These are phyloP conservation scores for Phytophthora quininea DNA, from an alignment of 352 stramenopile genomes.

Conservation along the genomic window DNA sequence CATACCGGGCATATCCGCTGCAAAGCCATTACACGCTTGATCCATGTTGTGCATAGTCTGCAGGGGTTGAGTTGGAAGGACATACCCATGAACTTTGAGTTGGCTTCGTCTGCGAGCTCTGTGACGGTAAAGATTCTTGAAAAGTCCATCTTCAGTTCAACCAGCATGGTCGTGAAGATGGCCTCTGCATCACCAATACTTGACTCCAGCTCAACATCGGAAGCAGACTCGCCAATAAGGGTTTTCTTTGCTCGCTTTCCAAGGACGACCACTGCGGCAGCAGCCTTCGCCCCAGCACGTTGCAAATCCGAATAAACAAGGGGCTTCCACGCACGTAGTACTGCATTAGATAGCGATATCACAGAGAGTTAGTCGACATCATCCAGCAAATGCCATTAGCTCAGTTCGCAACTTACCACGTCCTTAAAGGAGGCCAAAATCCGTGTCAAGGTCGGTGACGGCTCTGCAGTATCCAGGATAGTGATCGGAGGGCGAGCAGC, in stretches of 20 bases:
- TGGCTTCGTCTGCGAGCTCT: constrained; percentile 80
- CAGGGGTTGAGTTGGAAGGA: constrained; percentile 64
- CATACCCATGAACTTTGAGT: constrained; percentile 89
- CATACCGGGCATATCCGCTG: constrained; percentile 22
- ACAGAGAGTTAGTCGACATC: not conserved
- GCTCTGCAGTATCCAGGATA: constrained; percentile 75
- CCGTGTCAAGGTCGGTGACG: constrained; percentile 50
- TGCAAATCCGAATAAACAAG: constrained; percentile 82
- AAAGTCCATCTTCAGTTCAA: constrained; percentile 90
- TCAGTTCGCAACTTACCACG: constrained; percentile 55
- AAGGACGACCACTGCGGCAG: constrained; percentile 79
- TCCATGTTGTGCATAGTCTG: not conserved
- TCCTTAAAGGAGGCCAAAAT: constrained; percentile 61
- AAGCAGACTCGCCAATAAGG: constrained; percentile 28
- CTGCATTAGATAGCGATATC: constrained; percentile 30
- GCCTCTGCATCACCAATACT: constrained; percentile 82
- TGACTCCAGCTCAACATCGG: constrained; percentile 61
- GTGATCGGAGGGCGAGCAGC: constrained; percentile 72
- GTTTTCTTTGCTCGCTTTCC: constrained; percentile 65
- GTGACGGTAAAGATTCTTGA: constrained; percentile 87
- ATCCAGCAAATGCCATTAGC: not conserved
- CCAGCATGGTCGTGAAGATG: constrained; percentile 87
- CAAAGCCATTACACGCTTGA: not conserved
- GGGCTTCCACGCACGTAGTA: constrained; percentile 85
- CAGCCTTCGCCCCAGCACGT: constrained; percentile 79